Conservation (phyloP, 2,329 filamentous ascomycete species). For the Colletotrichum orchidophilum region DNA sequence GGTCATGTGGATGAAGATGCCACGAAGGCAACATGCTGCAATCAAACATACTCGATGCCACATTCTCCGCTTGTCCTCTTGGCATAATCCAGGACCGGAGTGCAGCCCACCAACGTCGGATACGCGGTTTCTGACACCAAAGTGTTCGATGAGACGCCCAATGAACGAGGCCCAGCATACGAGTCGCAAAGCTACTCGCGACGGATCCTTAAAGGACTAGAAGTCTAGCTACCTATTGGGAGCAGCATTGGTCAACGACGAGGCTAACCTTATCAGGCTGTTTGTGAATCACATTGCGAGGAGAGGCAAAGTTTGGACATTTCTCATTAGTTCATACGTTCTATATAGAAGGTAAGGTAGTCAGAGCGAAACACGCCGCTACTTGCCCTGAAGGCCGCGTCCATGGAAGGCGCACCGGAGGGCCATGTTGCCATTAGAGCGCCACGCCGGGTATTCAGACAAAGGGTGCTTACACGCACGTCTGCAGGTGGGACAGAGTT, state of each 20-base stretch:
- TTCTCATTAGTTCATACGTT: constrained; percentile 32
- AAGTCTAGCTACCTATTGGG: not conserved
- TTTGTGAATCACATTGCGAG: not conserved
- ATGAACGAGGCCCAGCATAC: not conserved
- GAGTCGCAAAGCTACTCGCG: not conserved
- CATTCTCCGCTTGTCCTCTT: not conserved
- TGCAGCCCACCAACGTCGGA: no score
- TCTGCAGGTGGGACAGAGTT: not conserved
- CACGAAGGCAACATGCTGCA: not conserved
- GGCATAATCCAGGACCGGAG: not conserved
- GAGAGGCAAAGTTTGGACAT: constrained; percentile 5
- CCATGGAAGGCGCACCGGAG: not conserved
- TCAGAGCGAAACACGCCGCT: not conserved
- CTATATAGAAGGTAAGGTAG: constrained; percentile 14
- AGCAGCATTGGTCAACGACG: no score
- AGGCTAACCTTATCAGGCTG: no score
- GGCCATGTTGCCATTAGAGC: constrained; percentile 3
- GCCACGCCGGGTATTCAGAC: constrained; percentile 17
- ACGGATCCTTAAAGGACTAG: not conserved
- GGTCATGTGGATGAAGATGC: not conserved
- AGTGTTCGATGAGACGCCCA: not conserved
- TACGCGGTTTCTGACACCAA: not conserved
- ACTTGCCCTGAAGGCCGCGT: not conserved
- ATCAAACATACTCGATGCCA: not conserved
- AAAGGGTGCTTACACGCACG: not conserved